Percentiles rank a stretch among this genome's conserved stretches.
These are phyloP conservation scores for Starmerella kuoi DNA, from an alignment of 805 yeast genomes.

Conservation along the genomic window DNA sequence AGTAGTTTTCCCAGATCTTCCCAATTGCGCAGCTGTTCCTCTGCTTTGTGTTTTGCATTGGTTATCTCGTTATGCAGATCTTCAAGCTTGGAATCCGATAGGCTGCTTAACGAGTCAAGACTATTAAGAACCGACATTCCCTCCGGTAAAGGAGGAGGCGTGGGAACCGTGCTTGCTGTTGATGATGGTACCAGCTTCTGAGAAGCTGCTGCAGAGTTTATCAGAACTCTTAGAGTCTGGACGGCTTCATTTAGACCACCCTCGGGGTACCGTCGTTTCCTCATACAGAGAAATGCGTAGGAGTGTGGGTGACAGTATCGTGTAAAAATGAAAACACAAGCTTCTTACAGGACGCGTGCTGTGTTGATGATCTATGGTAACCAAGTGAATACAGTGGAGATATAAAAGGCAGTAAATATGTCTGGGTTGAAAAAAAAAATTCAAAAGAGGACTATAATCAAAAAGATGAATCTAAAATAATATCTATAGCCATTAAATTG, in stretches of 20 bases:
- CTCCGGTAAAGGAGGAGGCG: constrained; percentile 12
- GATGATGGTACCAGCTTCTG: constrained; percentile 14
- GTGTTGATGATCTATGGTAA: too few species aligned
- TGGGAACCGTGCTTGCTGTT: constrained; percentile 2
- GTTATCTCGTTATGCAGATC: constrained; percentile 4
- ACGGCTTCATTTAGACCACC: constrained; percentile 13
- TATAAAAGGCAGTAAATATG: too few species aligned
- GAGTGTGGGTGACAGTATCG: neutral
- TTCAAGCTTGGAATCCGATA: constrained; percentile 9
- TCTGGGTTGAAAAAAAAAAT: too few species aligned
- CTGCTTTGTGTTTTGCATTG: neutral
- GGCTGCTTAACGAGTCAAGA: constrained; percentile 8
- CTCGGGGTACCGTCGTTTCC: constrained; percentile 15
- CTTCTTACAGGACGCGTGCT: too few species aligned
- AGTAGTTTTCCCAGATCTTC: constrained; percentile 19
- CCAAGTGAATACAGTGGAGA: too few species aligned
- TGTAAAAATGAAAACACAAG: neutral
- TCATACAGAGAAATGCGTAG: constrained; percentile 6
- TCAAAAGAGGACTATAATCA: too few species aligned
- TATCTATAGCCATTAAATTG: too few species aligned
- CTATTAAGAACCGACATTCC: constrained; percentile 8
- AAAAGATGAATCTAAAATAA: too few species aligned
- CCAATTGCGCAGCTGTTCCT: constrained; percentile 13
- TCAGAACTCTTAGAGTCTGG: constrained; percentile 9
- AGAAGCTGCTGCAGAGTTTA: constrained; percentile 8